phyloP scores from a whole-genome alignment of 371 early-diverging fungal genomes.

The Saksenaea vasiformis region DNA sequence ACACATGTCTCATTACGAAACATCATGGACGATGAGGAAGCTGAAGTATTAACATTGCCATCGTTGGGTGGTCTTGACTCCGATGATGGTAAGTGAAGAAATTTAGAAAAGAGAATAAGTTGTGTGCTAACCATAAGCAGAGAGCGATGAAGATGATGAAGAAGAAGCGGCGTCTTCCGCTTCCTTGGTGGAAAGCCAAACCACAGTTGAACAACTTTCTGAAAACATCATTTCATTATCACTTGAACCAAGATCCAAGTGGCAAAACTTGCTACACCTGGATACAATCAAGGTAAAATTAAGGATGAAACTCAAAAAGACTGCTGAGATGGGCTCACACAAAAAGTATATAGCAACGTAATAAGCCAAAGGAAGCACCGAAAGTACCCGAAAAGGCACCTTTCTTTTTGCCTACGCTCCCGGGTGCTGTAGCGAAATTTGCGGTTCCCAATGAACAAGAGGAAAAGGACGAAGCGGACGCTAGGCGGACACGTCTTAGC shows the following conservation, averaged over 20 bases:
- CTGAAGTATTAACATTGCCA: conserved; percentile 50
- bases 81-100: conserved; percentile 28
- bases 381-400: conserved; percentile 89
- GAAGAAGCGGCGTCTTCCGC: conserved; percentile 23
- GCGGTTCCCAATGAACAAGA: conserved; percentile 36
- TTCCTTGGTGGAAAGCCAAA: conserved; percentile 17
- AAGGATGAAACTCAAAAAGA: background rate
- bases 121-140: background rate
- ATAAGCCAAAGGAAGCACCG: conserved; percentile 87
- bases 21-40: conserved; percentile 63
- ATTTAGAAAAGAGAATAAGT: conserved; percentile 18
- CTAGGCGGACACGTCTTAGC: conserved; percentile 42
- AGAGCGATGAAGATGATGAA: conserved; percentile 20
- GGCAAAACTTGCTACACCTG: conserved; percentile 87
- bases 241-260: conserved; percentile 78
- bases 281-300: conserved; percentile 85
- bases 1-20: conserved; percentile 64
- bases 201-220: conserved; percentile 66
- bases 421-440: conserved; percentile 75
- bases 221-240: conserved; percentile 87
- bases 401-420: conserved; percentile 87
- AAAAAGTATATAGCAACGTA: conserved; percentile 71
- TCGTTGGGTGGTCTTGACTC: conserved; percentile 47
- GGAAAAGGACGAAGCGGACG: conserved; percentile 34
- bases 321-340: background rate